These are phyloP conservation scores for Tolypocladium capitatum DNA, from an alignment of 2,329 filamentous ascomycete species.

Conservation along the genomic window DNA sequence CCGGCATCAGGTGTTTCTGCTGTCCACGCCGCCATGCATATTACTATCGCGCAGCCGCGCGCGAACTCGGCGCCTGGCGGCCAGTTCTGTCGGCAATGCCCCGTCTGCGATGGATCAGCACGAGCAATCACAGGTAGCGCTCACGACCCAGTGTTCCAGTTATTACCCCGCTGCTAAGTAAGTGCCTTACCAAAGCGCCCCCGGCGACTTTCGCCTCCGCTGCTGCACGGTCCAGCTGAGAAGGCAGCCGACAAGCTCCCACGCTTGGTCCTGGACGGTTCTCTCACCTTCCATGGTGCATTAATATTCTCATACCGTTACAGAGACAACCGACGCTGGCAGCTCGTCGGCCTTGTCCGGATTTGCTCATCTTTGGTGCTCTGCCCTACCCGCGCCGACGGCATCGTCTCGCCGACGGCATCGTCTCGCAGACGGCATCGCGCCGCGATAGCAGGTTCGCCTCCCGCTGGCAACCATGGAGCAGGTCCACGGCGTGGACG, in stretches of 20 bases:
- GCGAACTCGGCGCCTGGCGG: too few relatives aligned
- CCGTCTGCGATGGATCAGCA: too few relatives aligned
- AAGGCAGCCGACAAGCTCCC: neutral
- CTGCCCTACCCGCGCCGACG: neutral
- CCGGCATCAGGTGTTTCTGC: neutral
- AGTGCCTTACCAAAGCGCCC: neutral
- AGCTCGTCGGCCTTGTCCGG: neutral
- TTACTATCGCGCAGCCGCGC: too few relatives aligned
- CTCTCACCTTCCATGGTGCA: neutral
- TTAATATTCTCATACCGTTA: neutral
- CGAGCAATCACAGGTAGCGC: neutral
- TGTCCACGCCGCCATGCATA: too few relatives aligned
- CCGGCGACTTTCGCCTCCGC: neutral
- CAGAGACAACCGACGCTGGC: neutral
- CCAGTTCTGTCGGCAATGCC: too few relatives aligned
- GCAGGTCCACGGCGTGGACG: slow-evolving; percentile 69
- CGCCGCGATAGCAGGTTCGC: neutral
- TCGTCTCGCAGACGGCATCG: too few relatives aligned
- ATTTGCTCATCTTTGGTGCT: neutral
- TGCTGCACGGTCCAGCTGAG: neutral
- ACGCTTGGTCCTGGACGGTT: neutral
- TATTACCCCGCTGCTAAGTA: neutral
- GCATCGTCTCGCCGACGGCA: neutral
- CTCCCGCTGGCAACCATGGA: slow-evolving; percentile 46
- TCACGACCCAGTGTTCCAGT: neutral